These are phyloP conservation scores for Pichia sp. DNA, from an alignment of 1,139 yeast species.

Conservation along the genomic window DNA sequence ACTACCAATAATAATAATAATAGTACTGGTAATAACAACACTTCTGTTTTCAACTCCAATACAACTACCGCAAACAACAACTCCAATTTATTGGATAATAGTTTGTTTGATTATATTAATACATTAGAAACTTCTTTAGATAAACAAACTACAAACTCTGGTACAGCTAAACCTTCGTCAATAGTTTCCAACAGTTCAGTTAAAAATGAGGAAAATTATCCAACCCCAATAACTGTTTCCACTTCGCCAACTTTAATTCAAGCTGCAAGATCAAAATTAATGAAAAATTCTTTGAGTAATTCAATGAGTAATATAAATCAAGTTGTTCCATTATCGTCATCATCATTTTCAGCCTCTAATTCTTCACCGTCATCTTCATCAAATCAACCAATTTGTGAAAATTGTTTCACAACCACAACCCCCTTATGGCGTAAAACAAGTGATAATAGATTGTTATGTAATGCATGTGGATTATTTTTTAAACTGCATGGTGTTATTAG, in stretches of 20 bases:
- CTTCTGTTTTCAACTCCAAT: not conserved
- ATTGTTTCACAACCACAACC: constrained; percentile 52
- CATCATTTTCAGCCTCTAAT: not conserved
- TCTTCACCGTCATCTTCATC: not conserved
- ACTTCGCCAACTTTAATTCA: constrained; percentile 16
- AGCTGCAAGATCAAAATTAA: constrained; percentile 10
- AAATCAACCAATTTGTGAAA: constrained; percentile 36
- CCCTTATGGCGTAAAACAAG: constrained; percentile 54
- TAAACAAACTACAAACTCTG: constrained; percentile 12
- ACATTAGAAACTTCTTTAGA: constrained; percentile 28
- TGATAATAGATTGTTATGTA: constrained; percentile 49
- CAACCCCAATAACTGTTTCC: constrained; percentile 15
- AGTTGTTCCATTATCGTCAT: not conserved
- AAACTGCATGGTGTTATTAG: constrained; percentile 54
- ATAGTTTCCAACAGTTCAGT: constrained; percentile 3
- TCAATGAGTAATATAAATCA: not conserved
- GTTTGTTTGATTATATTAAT: constrained; percentile 26
- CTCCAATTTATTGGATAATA: constrained; percentile 13
- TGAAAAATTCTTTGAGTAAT: not conserved
- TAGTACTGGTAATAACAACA: not conserved
- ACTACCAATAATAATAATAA: not conserved
- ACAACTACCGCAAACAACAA: not conserved
- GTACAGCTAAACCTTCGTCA: not conserved
- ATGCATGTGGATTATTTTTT: constrained; percentile 54
- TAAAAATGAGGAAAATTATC: constrained; percentile 6